These are phyloP conservation scores for Yamadazyma sp. DNA, from an alignment of 805 yeast species.

Conservation along the genomic window DNA sequence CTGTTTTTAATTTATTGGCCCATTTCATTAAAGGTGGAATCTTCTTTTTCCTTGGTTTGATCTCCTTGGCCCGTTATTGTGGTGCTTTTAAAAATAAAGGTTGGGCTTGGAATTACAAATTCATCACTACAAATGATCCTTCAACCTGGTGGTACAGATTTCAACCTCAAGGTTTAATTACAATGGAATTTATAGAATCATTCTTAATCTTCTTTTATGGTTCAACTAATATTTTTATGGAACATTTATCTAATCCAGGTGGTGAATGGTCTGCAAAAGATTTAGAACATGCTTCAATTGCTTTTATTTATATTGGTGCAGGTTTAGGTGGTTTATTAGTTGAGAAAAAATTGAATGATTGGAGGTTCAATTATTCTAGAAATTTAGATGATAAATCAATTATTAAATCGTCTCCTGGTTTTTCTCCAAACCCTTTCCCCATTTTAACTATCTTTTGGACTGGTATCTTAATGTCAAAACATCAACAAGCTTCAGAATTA, in stretches of 20 bases:
- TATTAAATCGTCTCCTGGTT: conserved; percentile 58
- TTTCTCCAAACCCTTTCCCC: conserved; percentile 92
- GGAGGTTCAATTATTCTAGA: conserved; percentile 48
- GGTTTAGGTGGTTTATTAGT: conserved; percentile 88
- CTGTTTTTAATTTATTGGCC: conserved; percentile 80
- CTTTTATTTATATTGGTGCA: conserved; percentile 67
- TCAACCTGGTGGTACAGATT: conserved; percentile 28
- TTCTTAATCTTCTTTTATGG: conserved; percentile 85
- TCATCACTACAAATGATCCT: conserved; percentile 25
- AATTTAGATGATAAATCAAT: conserved; percentile 15
- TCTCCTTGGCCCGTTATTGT: conserved; percentile 81
- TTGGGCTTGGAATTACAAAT: conserved; percentile 80
- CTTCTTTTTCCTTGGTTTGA: conserved; percentile 69
- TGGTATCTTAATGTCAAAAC: conserved; percentile 92
- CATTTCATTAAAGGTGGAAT: conserved; percentile 97
- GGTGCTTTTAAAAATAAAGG: conserved; percentile 77
- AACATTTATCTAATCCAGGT: conserved; percentile 66
- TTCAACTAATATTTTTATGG: conserved; percentile 82
- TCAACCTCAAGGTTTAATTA: conserved; percentile 49
- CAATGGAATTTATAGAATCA: conserved; percentile 86
- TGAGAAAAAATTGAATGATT: conserved; percentile 60
- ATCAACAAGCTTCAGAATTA: conserved; percentile 74
- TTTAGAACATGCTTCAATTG: conserved; percentile 35
- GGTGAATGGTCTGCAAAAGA: conserved; percentile 77
- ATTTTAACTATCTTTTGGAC: conserved; percentile 94